Conservation (phyloP, 768 basidiomycete genomes). For the Pholiota molesta region DNA sequence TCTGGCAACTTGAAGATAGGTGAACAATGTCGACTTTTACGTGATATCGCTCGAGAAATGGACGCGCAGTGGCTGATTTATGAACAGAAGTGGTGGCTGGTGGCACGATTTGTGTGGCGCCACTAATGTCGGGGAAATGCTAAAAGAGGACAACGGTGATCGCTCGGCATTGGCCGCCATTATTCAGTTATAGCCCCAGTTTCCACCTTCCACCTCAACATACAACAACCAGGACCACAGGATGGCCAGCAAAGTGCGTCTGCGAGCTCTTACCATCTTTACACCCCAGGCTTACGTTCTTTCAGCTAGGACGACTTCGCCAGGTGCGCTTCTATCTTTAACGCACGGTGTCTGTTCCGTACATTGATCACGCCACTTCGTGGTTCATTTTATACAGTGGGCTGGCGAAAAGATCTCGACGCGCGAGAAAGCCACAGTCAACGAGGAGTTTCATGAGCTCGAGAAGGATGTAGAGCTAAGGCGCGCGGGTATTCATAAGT, state of each 20-base stretch:
- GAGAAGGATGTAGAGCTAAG: conserved; percentile 86
- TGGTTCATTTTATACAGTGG: conserved; percentile 54
- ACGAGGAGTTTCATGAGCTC: conserved; percentile 79
- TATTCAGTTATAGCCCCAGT: conserved; percentile 11
- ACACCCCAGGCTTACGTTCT: neutral
- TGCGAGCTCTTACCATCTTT: conserved; percentile 34
- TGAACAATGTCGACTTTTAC: neutral
- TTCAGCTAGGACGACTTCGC: conserved; percentile 74
- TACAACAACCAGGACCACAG: conserved; percentile 16
- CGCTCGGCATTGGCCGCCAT: conserved; percentile 19
- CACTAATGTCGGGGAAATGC: conserved; percentile 1
- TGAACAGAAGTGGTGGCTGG: no score
- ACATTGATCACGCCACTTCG: conserved; percentile 30
- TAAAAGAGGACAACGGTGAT: conserved; percentile 14
- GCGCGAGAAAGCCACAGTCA: conserved; percentile 76
- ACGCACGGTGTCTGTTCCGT: neutral
- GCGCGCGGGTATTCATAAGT: conserved; percentile 74
- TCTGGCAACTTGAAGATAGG: no score
- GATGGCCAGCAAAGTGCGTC: conserved; percentile 65
- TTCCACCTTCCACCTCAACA: conserved; percentile 4
- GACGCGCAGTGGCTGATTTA: no score
- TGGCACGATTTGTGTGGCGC: no score
- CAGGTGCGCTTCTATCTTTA: conserved; percentile 53
- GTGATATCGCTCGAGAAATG: neutral
- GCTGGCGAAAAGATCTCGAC: conserved; percentile 88